A percentile compares a stretch with the other conserved stretches of the same genome.
phyloP scores from a whole-genome alignment of 345 rosid genomes.

The Rubroshorea leprosula region DNA sequence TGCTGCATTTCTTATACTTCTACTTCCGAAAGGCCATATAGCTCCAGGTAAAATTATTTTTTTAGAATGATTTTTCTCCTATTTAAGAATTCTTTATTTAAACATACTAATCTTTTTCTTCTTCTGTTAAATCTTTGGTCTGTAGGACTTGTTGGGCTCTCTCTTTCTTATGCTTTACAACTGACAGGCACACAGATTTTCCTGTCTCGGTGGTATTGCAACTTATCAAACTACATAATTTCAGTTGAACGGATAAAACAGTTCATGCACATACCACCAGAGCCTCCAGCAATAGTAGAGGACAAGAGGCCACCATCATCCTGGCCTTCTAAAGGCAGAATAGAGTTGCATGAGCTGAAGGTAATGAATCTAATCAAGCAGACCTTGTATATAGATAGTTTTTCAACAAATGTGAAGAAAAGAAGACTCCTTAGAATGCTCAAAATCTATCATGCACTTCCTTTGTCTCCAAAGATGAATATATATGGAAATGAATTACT shows the following conservation, averaged over 20 bases:
- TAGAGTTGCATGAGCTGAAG: constrained; percentile 64
- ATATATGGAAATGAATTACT: too few relatives aligned
- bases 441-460: too few relatives aligned
- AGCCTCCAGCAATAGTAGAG: background rate
- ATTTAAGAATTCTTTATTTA: background rate
- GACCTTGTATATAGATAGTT: too few relatives aligned
- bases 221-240: background rate
- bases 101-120: background rate
- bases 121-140: background rate
- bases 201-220: constrained; percentile 27
- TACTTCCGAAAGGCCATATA: constrained; percentile 55
- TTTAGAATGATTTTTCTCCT: background rate
- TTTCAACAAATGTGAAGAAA: too few relatives aligned
- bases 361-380: constrained; percentile 21
- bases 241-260: background rate
- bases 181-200: constrained; percentile 50
- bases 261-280: background rate
- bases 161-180: constrained; percentile 71
- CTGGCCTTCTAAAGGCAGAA: constrained; percentile 14
- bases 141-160: constrained; percentile 66
- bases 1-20: constrained; percentile 55
- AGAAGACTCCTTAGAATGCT: background rate
- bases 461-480: too few relatives aligned
- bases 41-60: constrained; percentile 40
- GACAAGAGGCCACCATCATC: background rate